Percentiles rank a stretch among this genome's conserved stretches.
These are phyloP conservation scores for Grosmannia penicillata DNA, from an alignment of 2,329 filamentous ascomycete genomes.

Conservation along the genomic window DNA sequence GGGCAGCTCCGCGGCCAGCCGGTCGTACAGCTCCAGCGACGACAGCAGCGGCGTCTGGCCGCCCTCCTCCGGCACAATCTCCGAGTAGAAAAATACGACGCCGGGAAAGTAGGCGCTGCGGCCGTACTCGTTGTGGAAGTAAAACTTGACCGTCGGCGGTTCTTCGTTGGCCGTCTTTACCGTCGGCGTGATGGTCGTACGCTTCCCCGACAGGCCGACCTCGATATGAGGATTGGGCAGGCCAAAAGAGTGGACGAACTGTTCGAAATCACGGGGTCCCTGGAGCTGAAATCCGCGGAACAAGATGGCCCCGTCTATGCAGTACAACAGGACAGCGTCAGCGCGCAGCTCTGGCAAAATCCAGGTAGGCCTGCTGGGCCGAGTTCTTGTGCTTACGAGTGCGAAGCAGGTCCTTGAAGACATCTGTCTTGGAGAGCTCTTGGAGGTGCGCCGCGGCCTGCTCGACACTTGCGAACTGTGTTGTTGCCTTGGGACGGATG, in stretches of 20 bases:
- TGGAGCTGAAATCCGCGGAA: slow-evolving; percentile 6
- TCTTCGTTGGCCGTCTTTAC: slow-evolving; percentile 9
- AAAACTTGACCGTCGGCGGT: slow-evolving; percentile 5
- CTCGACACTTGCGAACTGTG: not conserved
- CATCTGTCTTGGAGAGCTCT: not conserved
- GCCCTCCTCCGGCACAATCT: slow-evolving; percentile 4
- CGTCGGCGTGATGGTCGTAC: slow-evolving; percentile 1
- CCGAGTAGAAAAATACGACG: slow-evolving; percentile 7
- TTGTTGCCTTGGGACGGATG: not conserved
- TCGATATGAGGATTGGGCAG: slow-evolving; percentile 4
- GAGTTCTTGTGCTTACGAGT: not conserved
- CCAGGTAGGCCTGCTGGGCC: too few relatives aligned
- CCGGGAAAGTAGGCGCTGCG: slow-evolving; percentile 6
- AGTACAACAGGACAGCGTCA: too few relatives aligned
- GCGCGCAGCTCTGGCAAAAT: too few relatives aligned
- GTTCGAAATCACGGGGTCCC: not conserved
- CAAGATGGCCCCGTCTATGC: slow-evolving; percentile 5
- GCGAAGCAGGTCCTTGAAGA: not conserved
- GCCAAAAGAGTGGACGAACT: slow-evolving; percentile 3
- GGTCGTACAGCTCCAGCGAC: slow-evolving; percentile 7
- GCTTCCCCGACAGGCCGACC: slow-evolving; percentile 6
- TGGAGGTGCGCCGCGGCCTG: not conserved
- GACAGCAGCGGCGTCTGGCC: slow-evolving; percentile 8
- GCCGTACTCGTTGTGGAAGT: slow-evolving; percentile 8
- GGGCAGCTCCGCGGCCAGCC: slow-evolving; percentile 4